Evolutionary conservation across 345 rosid species (phyloP), one percentile per base, ranked within the genome.

Genomic region (Cardamine resedifolia): DNA sequence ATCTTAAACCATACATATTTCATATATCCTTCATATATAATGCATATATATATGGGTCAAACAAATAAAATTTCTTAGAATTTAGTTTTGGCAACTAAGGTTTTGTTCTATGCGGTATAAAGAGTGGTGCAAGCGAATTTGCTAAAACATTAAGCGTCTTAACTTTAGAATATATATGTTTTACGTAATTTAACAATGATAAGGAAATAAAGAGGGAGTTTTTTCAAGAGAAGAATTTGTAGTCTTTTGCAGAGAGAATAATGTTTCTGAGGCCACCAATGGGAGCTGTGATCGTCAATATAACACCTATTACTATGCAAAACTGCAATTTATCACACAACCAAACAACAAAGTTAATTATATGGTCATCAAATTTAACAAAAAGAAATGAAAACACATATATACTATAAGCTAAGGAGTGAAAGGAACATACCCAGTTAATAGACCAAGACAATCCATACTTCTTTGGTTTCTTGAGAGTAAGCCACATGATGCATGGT

Each of bases 401-500:
- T 30, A 7, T 31, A 39, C 20, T 47, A 26, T 15, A 59, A 48
- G 2, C 50, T 36, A 6, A 23, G 18, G 16, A 19, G 61, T 60
- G 9, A 36, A 41, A 55, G 16, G 6, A 20, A 66, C 77, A 4
- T 85, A 90, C 98, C 93, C 97, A 92, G 43, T 92, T 92, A 24
- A 59, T 12, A 8, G 28, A 44, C 97, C 97, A 92, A 39, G 88
- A 86, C 2, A 85, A 21, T 68, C 91, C 57, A 78, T 74, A 88
- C 63, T 34, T 86, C 79, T 69, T 86, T 24, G 97, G 98, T 81
- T 92, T 92, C 80, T 65, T 73, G 61, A 90, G 59, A 36, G 27
- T 6, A 47, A 90, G 83, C 98, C 98, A 92, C 68, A 87, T 87
- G 71, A 82, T 66, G 82, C 97, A 92, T 1, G 96, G 96, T 4